Base-by-base conservation (phyloP, 805 yeast genomes). In the Schwanniomyces sp. region DNA sequence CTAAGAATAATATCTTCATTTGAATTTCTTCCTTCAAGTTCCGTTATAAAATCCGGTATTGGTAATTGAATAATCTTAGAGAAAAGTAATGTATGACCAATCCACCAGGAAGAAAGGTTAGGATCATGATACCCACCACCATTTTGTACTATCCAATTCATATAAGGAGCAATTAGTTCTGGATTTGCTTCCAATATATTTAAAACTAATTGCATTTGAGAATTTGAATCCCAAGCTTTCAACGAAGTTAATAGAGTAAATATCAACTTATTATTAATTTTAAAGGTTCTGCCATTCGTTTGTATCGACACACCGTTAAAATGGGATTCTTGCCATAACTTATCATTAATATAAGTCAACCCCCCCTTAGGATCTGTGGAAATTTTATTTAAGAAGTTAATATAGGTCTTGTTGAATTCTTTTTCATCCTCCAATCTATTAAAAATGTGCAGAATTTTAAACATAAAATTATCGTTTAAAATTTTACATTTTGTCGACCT, bases 61-160 rank as follows among this genome's bases (percentile, higher is more conserved):
- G 81, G 79, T 3, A 84, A 54, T 26, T 75, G 73, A n/a, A 88
- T 74, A 5, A 88, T 73, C 48, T 81, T 80, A 1, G 84, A 74
- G 40, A 85, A 67, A 2, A 89, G 63, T 24, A 85, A 70, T 0
- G 89, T 79, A 64, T 80, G 86, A 7, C 94, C 87, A 41, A 90
- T 74, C 91, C 95, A 91, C 69, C 86, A 89, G 10, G 92, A 84
- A 1, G 92, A 75, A 47, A 86, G 68, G 42, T 84, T 80, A 0
- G 97, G 96, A 51, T 88, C 95, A 59, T 88, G 86, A 16, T 82
- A 72, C 16, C 91, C 91, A 46, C 84, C 82, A 3, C 84, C 78
- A 43, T 69, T 66, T n/a, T 71, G 61, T 2, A 80, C 75, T 11
- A 83, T 57, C 67, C 82, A 76, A 47, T 77, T 70, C 52, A 82